Conservation (phyloP, 2,329 filamentous ascomycete genomes). For the Emydomyces testavorans region DNA sequence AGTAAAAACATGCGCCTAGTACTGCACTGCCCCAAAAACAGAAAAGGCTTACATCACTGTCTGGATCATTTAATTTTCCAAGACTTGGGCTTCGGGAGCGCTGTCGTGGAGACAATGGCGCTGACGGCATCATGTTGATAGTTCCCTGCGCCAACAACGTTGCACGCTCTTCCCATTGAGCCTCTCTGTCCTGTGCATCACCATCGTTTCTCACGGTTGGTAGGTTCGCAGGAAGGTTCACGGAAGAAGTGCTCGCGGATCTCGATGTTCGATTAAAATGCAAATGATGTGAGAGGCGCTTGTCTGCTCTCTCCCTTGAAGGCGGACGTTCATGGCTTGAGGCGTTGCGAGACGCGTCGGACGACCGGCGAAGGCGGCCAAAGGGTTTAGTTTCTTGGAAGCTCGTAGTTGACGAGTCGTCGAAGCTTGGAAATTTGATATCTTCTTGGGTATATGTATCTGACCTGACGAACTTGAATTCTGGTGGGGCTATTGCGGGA, state of each 20-base stretch:
- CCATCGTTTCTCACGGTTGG: constrained; percentile 50
- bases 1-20: background rate
- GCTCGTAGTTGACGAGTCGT: constrained; percentile 23
- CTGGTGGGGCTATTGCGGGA: constrained; percentile 34
- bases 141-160: constrained; percentile 65
- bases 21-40: background rate
- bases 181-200: constrained; percentile 48
- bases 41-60: constrained; percentile 28
- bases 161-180: constrained; percentile 83
- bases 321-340: constrained; percentile 4
- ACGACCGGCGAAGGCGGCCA: constrained; percentile 26
- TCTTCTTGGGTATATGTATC: constrained; percentile 71
- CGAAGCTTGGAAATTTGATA: constrained; percentile 56
- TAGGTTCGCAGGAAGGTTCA: constrained; percentile 66
- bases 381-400: constrained; percentile 23
- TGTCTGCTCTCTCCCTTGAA: constrained; percentile 20
- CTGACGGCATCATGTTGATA: constrained; percentile 28
- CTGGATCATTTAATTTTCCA: constrained; percentile 23
- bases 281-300: constrained; percentile 54
- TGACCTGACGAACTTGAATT: constrained; percentile 73
- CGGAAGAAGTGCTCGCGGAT: constrained; percentile 47
- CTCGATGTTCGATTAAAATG: constrained; percentile 46
- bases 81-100: constrained; percentile 24
- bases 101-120: constrained; percentile 1
- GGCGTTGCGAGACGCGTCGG: constrained; percentile 13